These are phyloP conservation scores for Scolecobasidium constrictum DNA, from an alignment of 2,329 filamentous ascomycete genomes.

Conservation along the genomic window DNA sequence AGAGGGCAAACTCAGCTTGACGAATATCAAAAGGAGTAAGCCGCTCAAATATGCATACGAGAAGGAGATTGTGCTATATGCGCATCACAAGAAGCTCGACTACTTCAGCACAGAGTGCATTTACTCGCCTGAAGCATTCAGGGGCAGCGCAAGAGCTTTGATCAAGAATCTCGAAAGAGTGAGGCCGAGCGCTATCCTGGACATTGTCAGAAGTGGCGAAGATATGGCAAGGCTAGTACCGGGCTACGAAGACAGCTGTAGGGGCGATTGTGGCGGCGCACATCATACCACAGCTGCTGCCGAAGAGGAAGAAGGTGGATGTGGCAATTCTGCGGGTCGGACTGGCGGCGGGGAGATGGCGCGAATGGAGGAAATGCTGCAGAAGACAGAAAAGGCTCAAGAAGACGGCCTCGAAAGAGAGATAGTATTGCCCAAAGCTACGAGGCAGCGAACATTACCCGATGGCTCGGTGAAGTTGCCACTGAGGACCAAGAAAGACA, in stretches of 20 bases:
- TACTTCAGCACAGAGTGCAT: constrained; percentile 99
- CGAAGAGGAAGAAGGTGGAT: constrained; percentile 53
- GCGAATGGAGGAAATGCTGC: constrained; percentile 65
- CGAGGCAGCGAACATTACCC: neutral
- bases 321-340: constrained; percentile 59
- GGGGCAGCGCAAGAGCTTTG: constrained; percentile 78
- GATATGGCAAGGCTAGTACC: constrained; percentile 90
- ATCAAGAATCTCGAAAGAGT: constrained; percentile 95
- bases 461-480: neutral
- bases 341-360: constrained; percentile 68
- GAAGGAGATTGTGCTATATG: constrained; percentile 97
- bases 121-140: constrained; percentile 93
- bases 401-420: constrained; percentile 27
- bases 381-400: constrained; percentile 50
- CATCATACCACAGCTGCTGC: constrained; percentile 20
- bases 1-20: constrained; percentile 28
- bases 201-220: constrained; percentile 89
- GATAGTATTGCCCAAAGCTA: constrained; percentile 7
- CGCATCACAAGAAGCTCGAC: constrained; percentile 90
- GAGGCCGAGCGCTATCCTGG: constrained; percentile 83
- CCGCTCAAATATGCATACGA: constrained; percentile 97
- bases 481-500: constrained; percentile 7
- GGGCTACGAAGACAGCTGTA: constrained; percentile 33
- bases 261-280: constrained; percentile 28
- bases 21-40: constrained; percentile 89